Evolutionary conservation across 148 eudicot species (phyloP), one percentile per base, ranked within the genome.

Genomic region (Hydrangea macrophylla): DNA sequence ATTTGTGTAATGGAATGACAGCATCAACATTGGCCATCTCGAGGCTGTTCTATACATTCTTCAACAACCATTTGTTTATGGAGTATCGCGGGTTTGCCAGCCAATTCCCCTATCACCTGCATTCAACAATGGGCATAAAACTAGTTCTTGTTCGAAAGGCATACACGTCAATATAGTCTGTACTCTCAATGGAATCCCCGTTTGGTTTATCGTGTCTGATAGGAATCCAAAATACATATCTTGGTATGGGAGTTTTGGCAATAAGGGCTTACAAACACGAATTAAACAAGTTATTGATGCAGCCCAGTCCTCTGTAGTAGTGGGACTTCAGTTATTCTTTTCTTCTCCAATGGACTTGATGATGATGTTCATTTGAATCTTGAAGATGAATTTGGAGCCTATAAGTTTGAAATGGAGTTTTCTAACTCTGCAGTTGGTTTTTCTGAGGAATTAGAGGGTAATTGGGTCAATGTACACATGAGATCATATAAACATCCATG

Each of bases 21-120:
- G 98, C 66, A 77, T 75, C 66, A 94, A 94, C 78, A 78, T 94
- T 62, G 97, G 98, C 33, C 82, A 94, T 69, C 78, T 94, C 58
- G 98, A 94, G 81, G 92, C 89, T 6, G 73, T 94, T 40, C 75
- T 85, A 55, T 83, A 84, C 70, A 84, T 94, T 40, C 89, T 94
- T 62, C 81, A 86, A 64, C 97, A 83, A 25, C 91, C 96, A n/a
- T 78, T 60, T 65, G 76, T 94, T 32, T 81, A 85, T 5, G 95
- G 92, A 57, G 96, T 94, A 2, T 90, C 98, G 18, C 89, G 97
- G 58, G 96, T 90, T 71, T 94, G 98, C 83, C 88, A 87, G 83
- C 70, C 83, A 0, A 53, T 94, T 68, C 74, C 83, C 50, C 25
- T 80, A n/a, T 78, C 85, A 30, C 58, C 76, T 30, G n/a, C 70